Evolutionary conservation across 2,329 filamentous ascomycete species (phyloP).

Genomic region (Pseudogymnoascus sp.): DNA sequence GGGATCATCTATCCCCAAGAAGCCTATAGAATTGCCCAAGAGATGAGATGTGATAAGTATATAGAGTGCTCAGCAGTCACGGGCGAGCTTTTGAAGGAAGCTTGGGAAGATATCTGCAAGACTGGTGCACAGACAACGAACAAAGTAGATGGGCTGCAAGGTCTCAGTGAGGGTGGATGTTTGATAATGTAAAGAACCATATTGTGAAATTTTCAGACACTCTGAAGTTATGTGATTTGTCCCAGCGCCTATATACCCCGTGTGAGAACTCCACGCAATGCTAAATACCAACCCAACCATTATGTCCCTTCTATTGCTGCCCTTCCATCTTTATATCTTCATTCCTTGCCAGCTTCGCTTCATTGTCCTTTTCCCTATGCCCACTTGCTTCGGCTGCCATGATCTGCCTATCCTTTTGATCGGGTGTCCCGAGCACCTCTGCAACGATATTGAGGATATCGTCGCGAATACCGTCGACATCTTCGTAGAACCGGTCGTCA

Average conservation of each 20-base stretch:
- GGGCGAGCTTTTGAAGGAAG: constrained; percentile 47
- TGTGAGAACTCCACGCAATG: constrained; percentile 5
- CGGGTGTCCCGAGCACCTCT: constrained; percentile 43
- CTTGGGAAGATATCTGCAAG: constrained; percentile 52
- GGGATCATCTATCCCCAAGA: constrained; percentile 54
- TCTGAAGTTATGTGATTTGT: not conserved
- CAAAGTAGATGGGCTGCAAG: constrained; percentile 25
- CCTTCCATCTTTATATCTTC: constrained; percentile 11
- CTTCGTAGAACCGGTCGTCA: constrained; percentile 48
- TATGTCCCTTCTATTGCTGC: not conserved
- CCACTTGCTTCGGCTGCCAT: constrained; percentile 21
- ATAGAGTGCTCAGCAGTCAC: constrained; percentile 55
- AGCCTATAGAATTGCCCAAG: constrained; percentile 46
- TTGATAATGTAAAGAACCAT: constrained; percentile 34
- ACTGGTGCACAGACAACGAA: constrained; percentile 43
- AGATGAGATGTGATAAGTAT: constrained; percentile 52
- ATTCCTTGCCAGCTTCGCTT: constrained; percentile 16
- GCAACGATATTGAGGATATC: constrained; percentile 48
- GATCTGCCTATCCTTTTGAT: constrained; percentile 23
- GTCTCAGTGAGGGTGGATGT: constrained; percentile 49
- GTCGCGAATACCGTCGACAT: constrained; percentile 39
- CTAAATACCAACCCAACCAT: not conserved
- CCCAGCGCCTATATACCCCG: not conserved
- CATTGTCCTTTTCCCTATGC: constrained; percentile 10
- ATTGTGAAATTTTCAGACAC: not conserved